phyloP scores from a whole-genome alignment of 179 eudicot genomes.

The Heliamphora pulchella region DNA sequence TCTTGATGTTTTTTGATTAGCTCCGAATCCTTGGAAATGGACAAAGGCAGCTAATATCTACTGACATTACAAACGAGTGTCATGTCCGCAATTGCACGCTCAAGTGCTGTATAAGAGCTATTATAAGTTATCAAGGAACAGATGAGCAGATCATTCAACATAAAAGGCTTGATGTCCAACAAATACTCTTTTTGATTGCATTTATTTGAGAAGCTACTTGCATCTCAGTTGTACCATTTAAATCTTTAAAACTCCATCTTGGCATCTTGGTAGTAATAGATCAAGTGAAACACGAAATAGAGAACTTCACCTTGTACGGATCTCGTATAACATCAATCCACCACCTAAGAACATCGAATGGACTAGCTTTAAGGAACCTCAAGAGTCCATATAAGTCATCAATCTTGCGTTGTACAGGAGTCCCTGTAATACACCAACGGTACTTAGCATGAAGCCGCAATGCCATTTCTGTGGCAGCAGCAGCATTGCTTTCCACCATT shows the following conservation, averaged over 20 bases:
- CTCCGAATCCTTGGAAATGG: neutral
- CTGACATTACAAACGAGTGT: neutral
- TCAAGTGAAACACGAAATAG: constrained; percentile 3
- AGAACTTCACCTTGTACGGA: constrained; percentile 72
- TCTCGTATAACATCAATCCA: constrained; percentile 82
- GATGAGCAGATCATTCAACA: neutral
- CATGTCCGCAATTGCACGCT: neutral
- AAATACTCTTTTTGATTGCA: neutral
- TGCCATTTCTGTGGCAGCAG: constrained; percentile 92
- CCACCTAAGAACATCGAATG: constrained; percentile 68
- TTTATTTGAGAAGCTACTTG: neutral
- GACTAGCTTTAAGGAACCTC: constrained; percentile 77
- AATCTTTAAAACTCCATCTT: constrained; percentile 5
- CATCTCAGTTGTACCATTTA: neutral
- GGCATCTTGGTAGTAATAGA: neutral
- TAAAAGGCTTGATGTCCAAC: neutral
- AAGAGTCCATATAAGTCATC: constrained; percentile 92
- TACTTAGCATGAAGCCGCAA: constrained; percentile 67
- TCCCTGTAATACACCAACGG: constrained; percentile 97
- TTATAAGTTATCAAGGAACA: neutral
- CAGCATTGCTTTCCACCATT: constrained; percentile 91
- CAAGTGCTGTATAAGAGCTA: neutral
- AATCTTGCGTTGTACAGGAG: constrained; percentile 87
- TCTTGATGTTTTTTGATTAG: neutral
- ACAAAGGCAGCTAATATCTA: neutral